A percentile compares a stretch with the other conserved stretches of the same genome.
These are phyloP conservation scores for Lipomyces orientalis DNA, from an alignment of 805 yeast species.

Conservation along the genomic window DNA sequence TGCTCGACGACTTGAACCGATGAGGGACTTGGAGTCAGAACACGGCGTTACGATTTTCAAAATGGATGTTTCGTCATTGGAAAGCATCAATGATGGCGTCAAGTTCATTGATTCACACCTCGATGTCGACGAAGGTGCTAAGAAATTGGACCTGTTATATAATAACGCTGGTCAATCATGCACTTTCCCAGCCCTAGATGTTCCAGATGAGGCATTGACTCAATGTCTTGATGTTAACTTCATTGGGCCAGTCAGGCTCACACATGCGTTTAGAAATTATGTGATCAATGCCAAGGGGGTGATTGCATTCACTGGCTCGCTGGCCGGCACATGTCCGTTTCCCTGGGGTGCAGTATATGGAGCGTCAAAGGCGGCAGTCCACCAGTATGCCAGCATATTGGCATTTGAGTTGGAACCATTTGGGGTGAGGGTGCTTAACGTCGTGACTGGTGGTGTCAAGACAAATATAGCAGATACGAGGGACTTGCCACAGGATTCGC, in stretches of 20 bases:
- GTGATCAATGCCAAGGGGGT: constrained; percentile 1
- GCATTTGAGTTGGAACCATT: not conserved
- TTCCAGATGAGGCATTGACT: constrained; percentile 4
- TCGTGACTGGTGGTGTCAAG: not conserved
- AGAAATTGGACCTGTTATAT: not conserved
- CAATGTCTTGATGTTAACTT: constrained; percentile 2
- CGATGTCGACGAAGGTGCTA: not conserved
- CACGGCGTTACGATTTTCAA: not conserved
- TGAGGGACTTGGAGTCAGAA: not conserved
- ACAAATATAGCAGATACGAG: not conserved
- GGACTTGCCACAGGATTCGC: not conserved
- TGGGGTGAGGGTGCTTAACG: constrained; percentile 3
- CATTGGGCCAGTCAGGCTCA: constrained; percentile 2
- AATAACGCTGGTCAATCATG: not conserved
- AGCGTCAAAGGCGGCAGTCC: not conserved
- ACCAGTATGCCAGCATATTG: constrained; percentile 2
- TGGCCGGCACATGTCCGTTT: constrained; percentile 2
- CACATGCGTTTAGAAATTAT: not conserved
- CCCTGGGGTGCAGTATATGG: not conserved
- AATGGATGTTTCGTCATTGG: not conserved
- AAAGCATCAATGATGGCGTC: not conserved
- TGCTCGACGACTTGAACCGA: not conserved
- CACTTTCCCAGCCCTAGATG: not conserved
- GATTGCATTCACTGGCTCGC: not conserved
- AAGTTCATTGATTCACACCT: constrained; percentile 1